phyloP scores from a whole-genome alignment of 345 rosid genomes.

The Jatropha curcas region DNA sequence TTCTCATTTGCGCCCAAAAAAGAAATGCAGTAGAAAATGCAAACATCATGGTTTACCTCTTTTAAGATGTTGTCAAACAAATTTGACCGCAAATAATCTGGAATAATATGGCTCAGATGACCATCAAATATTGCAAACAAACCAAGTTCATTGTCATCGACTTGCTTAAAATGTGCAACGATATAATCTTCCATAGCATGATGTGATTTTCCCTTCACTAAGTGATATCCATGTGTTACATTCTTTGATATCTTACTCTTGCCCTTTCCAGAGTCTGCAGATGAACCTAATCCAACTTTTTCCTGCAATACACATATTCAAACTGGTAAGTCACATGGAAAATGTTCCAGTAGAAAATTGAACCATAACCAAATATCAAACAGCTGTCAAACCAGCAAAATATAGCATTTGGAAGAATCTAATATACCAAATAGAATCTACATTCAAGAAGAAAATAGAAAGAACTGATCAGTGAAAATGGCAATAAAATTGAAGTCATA shows the following conservation, averaged over 20 bases:
- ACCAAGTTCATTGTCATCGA: conserved; percentile 77
- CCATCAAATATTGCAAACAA: conserved; percentile 92
- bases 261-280: conserved; percentile 81
- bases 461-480: neutral
- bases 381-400: neutral
- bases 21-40: neutral
- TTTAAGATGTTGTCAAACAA: conserved; percentile 79
- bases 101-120: conserved; percentile 76
- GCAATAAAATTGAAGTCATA: neutral
- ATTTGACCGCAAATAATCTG: conserved; percentile 68
- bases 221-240: conserved; percentile 77
- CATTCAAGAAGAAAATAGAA: too few relatives aligned
- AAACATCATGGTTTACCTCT: conserved; percentile 47
- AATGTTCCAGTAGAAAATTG: neutral
- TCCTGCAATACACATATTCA: conserved; percentile 41
- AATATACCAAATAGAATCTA: neutral
- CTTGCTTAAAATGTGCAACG: conserved; percentile 73
- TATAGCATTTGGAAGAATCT: neutral
- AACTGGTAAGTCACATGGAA: neutral
- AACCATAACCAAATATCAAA: neutral
- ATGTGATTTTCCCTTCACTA: conserved; percentile 69
- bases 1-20: too few relatives aligned
- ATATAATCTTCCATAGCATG: conserved; percentile 90
- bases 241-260: conserved; percentile 81
- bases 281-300: conserved; percentile 67